Percentiles rank a stretch among this genome's conserved stretches.
phyloP scores from a whole-genome alignment of 148 eudicot species.

The Silene conica region DNA sequence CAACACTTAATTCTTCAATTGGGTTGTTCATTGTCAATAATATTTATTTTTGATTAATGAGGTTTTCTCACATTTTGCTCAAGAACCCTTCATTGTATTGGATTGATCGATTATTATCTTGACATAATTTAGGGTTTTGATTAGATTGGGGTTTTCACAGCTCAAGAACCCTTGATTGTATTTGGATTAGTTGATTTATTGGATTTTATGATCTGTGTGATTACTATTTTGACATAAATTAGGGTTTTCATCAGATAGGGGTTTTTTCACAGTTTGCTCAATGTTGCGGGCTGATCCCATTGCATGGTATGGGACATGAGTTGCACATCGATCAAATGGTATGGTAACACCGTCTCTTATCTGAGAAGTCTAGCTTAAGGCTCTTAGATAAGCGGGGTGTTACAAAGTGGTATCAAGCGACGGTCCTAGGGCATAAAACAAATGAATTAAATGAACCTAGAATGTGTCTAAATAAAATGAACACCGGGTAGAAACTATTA shows the following conservation, averaged over 20 bases:
- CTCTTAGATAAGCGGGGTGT: no score
- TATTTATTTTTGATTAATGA: constrained; percentile 1
- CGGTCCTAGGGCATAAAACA: no score
- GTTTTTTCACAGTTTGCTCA: constrained; percentile 2
- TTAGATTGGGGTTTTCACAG: constrained; percentile 57
- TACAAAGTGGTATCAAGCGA: no score
- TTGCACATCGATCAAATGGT: no score
- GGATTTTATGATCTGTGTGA: constrained; percentile 23
- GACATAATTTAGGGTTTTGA: constrained; percentile 9
- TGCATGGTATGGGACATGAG: no score
- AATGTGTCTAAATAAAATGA: no score
- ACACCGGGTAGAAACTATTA: no score
- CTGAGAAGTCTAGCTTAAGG: no score
- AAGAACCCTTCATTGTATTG: constrained; percentile 13
- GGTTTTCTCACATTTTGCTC: constrained; percentile 2
- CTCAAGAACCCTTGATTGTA: constrained; percentile 14
- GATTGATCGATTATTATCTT: neutral
- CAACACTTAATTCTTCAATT: neutral
- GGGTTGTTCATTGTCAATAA: neutral
- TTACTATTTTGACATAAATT: neutral
- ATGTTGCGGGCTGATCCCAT: no score
- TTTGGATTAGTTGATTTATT: neutral
- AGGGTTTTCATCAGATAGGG: constrained; percentile 52
- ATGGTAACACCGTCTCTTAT: no score
- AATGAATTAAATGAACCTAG: no score